Evolutionary conservation across 2,329 filamentous ascomycete genomes (phyloP).

Genomic region (Colletotrichum higginsianum): DNA sequence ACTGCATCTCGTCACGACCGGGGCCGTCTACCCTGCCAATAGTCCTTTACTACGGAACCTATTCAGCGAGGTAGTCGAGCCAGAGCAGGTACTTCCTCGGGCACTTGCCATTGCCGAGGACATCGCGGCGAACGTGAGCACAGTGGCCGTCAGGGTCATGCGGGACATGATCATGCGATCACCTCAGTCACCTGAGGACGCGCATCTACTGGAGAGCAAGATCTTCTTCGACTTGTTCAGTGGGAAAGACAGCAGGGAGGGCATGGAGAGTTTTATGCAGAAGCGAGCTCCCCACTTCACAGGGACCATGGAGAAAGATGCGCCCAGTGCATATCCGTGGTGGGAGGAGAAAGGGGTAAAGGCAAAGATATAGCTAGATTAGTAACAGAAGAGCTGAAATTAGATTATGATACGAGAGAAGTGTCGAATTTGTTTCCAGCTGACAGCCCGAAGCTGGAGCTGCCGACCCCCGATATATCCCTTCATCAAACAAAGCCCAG

Average conservation of each 20-base stretch:
- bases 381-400: not conserved
- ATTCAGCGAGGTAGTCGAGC: constrained; percentile 76
- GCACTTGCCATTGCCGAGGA: constrained; percentile 78
- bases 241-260: constrained; percentile 74
- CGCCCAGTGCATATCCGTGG: constrained; percentile 76
- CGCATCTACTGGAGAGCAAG: constrained; percentile 78
- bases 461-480: not conserved
- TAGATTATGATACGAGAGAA: not conserved
- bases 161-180: constrained; percentile 79
- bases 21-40: constrained; percentile 68
- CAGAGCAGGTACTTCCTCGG: constrained; percentile 73
- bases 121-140: constrained; percentile 76
- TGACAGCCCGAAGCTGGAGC: not conserved
- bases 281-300: constrained; percentile 76
- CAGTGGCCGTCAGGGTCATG: constrained; percentile 76
- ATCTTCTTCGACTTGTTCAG: constrained; percentile 74
- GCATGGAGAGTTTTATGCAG: constrained; percentile 77
- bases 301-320: constrained; percentile 72
- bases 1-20: constrained; percentile 77
- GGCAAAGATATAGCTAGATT: constrained; percentile 43
- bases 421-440: not conserved
- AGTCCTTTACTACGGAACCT: constrained; percentile 70
- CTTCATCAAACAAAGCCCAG: not conserved
- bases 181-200: constrained; percentile 73
- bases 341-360: constrained; percentile 67